Evolutionary conservation across 768 basidiomycete genomes (phyloP), one percentile per base, ranked within the genome.

Genomic region (Heimioporus sp.): DNA sequence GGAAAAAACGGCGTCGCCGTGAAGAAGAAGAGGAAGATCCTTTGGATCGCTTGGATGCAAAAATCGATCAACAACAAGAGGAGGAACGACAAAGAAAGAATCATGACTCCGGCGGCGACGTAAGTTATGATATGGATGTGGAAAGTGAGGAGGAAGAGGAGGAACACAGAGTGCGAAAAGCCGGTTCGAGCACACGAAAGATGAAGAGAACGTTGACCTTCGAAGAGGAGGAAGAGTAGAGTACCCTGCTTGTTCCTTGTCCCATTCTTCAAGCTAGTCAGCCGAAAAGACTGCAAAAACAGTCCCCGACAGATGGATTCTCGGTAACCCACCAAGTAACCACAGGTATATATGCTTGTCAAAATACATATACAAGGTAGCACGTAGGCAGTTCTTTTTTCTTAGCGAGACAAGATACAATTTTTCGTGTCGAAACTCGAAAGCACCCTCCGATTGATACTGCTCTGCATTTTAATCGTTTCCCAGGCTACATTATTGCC

Each of bases 71-170:
- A 58, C 68, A 76, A 21, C 77, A 81, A 55, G 77, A 81, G 47
- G 77, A 80, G 48, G 76, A 77, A 56, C 74, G 75, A 37, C 80
- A 80, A 65, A 72, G 72, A 65, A 73, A 55, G 62, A 59, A 40
- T 56, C 64, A 54, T 5, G 71, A 65, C 21, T 63, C 68, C 45
- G 72, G 72, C 19, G 72, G 61, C 2, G 70, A 66, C 24, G 74
- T 70, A 19, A 73, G 68, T 4, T 77, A 73, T 40, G 80, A 75
- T 16, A 87, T 88, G 81, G 87, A 88, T 48, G 78, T 90, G 12
- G 87, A 87, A 69, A 86, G 85, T 57, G 87, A 87, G 56, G 69
- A 75, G 35, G 87, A 86, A 31, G 85, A 88, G 46, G 85, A 87
- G 47, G 86, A 88, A 55, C 77, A 82, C 56, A 80, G 77, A 49